Conservation (phyloP, 2,329 filamentous ascomycete species). For the Alternaria triticina region DNA sequence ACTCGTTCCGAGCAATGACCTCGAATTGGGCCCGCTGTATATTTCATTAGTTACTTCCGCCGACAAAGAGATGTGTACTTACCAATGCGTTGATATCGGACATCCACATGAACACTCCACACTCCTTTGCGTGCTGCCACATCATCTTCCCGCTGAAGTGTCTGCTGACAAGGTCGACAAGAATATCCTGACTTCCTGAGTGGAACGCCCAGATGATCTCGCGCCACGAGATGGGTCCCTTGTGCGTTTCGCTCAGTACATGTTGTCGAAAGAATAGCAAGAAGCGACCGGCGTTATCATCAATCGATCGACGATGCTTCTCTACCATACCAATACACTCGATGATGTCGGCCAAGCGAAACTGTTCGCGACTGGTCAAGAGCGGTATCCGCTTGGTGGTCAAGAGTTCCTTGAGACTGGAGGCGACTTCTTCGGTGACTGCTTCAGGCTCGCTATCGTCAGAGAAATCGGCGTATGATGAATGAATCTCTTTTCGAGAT, state of each 20-base stretch:
- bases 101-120: conserved; percentile 95
- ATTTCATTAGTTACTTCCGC: background rate
- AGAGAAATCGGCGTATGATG: conserved; percentile 60
- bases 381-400: conserved; percentile 76
- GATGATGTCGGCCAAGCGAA: conserved; percentile 81
- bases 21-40: conserved; percentile 79
- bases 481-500: conserved; percentile 56
- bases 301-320: conserved; percentile 85
- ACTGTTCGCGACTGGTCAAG: conserved; percentile 84
- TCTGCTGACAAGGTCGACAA: conserved; percentile 79
- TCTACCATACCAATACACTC: conserved; percentile 86
- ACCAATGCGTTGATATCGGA: conserved; percentile 78
- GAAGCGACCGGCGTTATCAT: conserved; percentile 87
- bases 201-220: conserved; percentile 89
- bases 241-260: conserved; percentile 67
- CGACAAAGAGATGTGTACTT: conserved; percentile 39
- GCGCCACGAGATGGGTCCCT: conserved; percentile 70
- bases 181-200: conserved; percentile 84
- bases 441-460: conserved; percentile 65
- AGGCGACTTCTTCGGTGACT: conserved; percentile 74
- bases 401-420: conserved; percentile 77
- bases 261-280: conserved; percentile 87
- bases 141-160: conserved; percentile 80
- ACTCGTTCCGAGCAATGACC: conserved; percentile 88
- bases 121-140: conserved; percentile 85